Evolutionary conservation across 2,329 filamentous ascomycete species (phyloP).

Genomic region (Beauveria sp.): DNA sequence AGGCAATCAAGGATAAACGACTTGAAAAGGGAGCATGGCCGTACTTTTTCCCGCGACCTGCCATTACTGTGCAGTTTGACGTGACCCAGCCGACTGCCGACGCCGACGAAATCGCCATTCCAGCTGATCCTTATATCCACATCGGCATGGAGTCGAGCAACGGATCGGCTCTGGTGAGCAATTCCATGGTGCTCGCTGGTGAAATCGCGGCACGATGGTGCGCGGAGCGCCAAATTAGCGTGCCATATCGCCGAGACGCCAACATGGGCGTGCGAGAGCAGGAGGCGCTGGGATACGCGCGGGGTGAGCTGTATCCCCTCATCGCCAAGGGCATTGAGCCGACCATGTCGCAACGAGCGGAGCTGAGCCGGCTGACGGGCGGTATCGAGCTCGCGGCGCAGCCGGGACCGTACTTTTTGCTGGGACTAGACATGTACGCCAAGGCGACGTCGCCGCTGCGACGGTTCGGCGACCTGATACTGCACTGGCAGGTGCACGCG

Average conservation of each 20-base stretch:
- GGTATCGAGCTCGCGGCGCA: slow-evolving; percentile 43
- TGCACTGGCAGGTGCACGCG: slow-evolving; percentile 60
- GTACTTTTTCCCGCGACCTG: slow-evolving; percentile 35
- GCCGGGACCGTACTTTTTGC: slow-evolving; percentile 49
- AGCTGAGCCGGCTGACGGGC: slow-evolving; percentile 32
- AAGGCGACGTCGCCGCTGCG: slow-evolving; percentile 61
- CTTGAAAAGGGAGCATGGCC: slow-evolving; percentile 43
- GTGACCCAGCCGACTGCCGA: slow-evolving; percentile 12
- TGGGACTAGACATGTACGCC: slow-evolving; percentile 53
- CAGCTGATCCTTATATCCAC: slow-evolving; percentile 44
- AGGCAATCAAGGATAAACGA: slow-evolving; percentile 34
- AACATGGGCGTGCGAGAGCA: slow-evolving; percentile 30
- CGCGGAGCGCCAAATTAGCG: slow-evolving; percentile 45
- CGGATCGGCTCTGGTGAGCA: slow-evolving; percentile 28
- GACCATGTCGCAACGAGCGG: slow-evolving; percentile 23
- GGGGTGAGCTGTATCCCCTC: slow-evolving; percentile 26
- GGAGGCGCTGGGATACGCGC: slow-evolving; percentile 29
- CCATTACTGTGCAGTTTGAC: slow-evolving; percentile 36
- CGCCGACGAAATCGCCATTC: slow-evolving; percentile 19
- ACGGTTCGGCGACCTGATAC: slow-evolving; percentile 53
- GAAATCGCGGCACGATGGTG: slow-evolving; percentile 57
- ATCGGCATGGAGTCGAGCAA: slow-evolving; percentile 24
- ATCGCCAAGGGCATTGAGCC: slow-evolving; percentile 25
- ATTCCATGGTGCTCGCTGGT: slow-evolving; percentile 53
- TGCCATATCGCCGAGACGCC: slow-evolving; percentile 49